Evolutionary conservation across 805 yeast species (phyloP).

Genomic region (Huiozyma sinensis): DNA sequence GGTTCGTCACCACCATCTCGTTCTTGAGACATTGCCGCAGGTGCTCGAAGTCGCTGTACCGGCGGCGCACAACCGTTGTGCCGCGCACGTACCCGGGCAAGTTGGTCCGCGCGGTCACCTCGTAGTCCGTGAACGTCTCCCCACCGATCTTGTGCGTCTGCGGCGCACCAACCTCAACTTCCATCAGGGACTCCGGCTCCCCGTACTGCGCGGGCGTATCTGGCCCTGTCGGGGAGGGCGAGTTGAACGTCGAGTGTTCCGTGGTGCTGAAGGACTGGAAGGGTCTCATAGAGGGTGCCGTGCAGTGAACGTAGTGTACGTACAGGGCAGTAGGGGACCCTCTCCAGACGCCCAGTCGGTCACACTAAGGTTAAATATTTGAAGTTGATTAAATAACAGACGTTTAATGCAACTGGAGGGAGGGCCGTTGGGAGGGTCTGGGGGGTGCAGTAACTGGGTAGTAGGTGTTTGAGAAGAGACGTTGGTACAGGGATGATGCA

Average conservation of each 20-base stretch:
- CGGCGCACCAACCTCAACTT: constrained; percentile 59
- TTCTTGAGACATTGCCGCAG: constrained; percentile 63
- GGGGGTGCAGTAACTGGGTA: too few relatives aligned
- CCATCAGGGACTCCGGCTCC: constrained; percentile 89
- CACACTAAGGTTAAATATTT: too few relatives aligned
- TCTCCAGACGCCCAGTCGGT: too few relatives aligned
- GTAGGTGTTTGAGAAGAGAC: too few relatives aligned
- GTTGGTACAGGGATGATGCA: too few relatives aligned
- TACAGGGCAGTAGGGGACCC: too few relatives aligned
- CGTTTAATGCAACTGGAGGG: too few relatives aligned
- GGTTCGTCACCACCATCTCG: constrained; percentile 43
- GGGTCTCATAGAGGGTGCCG: constrained; percentile 10
- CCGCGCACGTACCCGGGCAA: constrained; percentile 73
- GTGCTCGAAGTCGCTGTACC: constrained; percentile 83
- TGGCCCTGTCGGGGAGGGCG: not conserved
- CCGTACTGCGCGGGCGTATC: constrained; percentile 43
- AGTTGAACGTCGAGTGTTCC: constrained; percentile 10
- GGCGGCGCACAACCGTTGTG: constrained; percentile 59
- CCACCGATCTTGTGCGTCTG: constrained; percentile 15
- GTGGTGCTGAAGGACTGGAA: constrained; percentile 22
- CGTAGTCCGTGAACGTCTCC: constrained; percentile 78
- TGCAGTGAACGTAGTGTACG: too few relatives aligned
- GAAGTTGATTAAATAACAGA: too few relatives aligned
- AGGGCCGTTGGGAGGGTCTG: too few relatives aligned
- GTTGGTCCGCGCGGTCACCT: constrained; percentile 80